A percentile compares a stretch with the other conserved stretches of the same genome.
Evolutionary conservation across 495 filamentous ascomycete species (phyloP).

Genomic region (Neurospora sp.): DNA sequence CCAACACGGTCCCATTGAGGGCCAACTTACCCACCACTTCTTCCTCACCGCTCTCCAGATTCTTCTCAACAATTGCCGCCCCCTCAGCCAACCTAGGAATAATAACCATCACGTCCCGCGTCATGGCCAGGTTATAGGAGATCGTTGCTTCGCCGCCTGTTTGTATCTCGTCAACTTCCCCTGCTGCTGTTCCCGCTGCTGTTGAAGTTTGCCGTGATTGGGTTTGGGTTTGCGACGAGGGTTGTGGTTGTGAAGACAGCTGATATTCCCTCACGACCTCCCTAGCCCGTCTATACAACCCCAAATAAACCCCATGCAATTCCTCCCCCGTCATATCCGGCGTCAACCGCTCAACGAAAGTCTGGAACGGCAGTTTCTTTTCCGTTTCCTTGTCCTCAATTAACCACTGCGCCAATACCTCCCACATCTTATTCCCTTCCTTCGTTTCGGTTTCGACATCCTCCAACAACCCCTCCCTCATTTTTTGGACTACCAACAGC

Average conservation of each 20-base stretch:
- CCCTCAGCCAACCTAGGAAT: conserved; percentile 50
- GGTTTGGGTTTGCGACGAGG: background rate
- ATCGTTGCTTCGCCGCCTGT: conserved; percentile 43
- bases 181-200: no score
- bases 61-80: conserved; percentile 9
- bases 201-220: background rate
- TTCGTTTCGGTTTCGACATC: background rate
- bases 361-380: conserved; percentile 14
- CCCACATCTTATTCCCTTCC: conserved; percentile 25
- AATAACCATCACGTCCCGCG: conserved; percentile 54
- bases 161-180: background rate
- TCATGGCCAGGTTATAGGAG: conserved; percentile 76
- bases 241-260: background rate
- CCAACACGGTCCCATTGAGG: conserved; percentile 70
- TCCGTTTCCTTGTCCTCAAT: conserved; percentile 18
- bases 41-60: background rate
- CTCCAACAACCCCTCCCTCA: conserved; percentile 41
- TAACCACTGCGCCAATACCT: conserved; percentile 41
- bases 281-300: conserved; percentile 46
- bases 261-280: background rate
- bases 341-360: conserved; percentile 12
- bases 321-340: conserved; percentile 13
- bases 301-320: conserved; percentile 21
- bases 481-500: conserved; percentile 59
- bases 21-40: conserved; percentile 45